Percentiles rank a stretch among this genome's conserved stretches.
Conservation (phyloP, 1,284 basidiomycete species). For the Ceratobasidium sp. region DNA sequence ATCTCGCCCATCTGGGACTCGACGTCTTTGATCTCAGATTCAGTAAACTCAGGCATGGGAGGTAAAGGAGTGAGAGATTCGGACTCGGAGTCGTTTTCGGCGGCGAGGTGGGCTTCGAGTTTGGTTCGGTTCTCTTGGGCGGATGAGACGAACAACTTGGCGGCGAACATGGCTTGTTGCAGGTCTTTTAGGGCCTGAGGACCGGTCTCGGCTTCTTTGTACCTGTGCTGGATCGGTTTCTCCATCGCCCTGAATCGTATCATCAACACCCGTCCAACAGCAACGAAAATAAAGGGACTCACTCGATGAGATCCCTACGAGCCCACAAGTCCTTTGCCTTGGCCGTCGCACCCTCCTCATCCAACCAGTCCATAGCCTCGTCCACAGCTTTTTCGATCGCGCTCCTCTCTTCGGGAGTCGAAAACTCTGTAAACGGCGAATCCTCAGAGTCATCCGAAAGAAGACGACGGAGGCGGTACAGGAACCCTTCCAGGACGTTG, state of each 20-base stretch:
- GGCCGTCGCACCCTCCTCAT: conserved; percentile 88
- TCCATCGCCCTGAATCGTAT: conserved; percentile 74
- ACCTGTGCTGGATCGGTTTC: conserved; percentile 85
- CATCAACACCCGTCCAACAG: too few species aligned
- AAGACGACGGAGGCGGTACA: conserved; percentile 91
- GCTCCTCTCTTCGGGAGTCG: conserved; percentile 77
- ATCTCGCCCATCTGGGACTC: conserved; percentile 82
- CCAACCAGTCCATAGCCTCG: conserved; percentile 85
- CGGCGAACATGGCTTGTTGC: conserved; percentile 72
- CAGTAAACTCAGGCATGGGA: conserved; percentile 68
- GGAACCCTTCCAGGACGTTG: conserved; percentile 92
- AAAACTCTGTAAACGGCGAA: conserved; percentile 85
- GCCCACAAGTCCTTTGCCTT: conserved; percentile 79
- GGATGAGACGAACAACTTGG: conserved; percentile 84
- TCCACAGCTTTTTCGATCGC: conserved; percentile 75
- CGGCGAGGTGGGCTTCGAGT: conserved; percentile 68
- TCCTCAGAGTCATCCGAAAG: conserved; percentile 75
- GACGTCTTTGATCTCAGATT: conserved; percentile 82
- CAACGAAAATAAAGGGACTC: too few species aligned
- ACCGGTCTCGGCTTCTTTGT: conserved; percentile 84
- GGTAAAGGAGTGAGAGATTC: conserved; percentile 7
- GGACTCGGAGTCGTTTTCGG: conserved; percentile 63
- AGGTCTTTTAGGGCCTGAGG: conserved; percentile 73
- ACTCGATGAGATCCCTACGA: conserved; percentile 86
- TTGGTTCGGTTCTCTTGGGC: conserved; percentile 79